These are phyloP conservation scores for Lentithecium fluviatile DNA, from an alignment of 495 filamentous ascomycete species.

Conservation along the genomic window DNA sequence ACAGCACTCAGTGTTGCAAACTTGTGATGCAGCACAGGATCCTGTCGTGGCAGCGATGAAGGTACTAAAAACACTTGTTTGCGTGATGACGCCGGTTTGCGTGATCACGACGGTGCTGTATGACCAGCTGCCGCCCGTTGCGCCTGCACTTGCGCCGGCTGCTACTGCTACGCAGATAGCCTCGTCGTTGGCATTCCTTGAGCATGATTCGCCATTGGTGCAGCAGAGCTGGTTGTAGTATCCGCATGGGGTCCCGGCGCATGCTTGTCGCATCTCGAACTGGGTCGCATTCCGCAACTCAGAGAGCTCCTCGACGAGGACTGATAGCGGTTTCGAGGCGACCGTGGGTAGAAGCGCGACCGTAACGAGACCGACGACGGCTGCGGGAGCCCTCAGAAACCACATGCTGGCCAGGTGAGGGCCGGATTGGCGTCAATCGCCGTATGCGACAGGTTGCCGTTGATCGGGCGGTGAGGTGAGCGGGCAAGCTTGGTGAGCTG, in stretches of 20 bases:
- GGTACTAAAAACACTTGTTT: conserved; percentile 67
- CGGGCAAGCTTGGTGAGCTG: not conserved
- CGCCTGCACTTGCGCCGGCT: conserved; percentile 35
- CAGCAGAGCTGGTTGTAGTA: conserved; percentile 69
- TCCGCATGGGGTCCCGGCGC: conserved; percentile 61
- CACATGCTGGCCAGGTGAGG: conserved; percentile 29
- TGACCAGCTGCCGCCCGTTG: conserved; percentile 49
- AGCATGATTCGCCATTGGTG: conserved; percentile 56
- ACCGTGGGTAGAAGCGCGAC: conserved; percentile 31
- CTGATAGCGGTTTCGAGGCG: conserved; percentile 34
- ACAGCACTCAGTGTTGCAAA: conserved; percentile 76
- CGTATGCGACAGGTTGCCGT: not conserved
- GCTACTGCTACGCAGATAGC: conserved; percentile 53
- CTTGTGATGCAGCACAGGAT: conserved; percentile 59
- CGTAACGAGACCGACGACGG: conserved; percentile 38
- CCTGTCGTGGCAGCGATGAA: conserved; percentile 46
- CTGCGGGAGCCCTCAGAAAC: conserved; percentile 28
- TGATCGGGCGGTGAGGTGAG: conserved; percentile 5
- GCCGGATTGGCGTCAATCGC: not conserved
- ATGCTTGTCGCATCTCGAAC: conserved; percentile 44
- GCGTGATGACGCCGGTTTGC: conserved; percentile 64
- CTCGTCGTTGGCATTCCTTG: conserved; percentile 56
- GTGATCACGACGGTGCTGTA: conserved; percentile 68
- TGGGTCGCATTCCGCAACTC: conserved; percentile 41
- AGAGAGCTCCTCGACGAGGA: conserved; percentile 46